Percentiles rank a stretch among this genome's conserved stretches.
These are phyloP conservation scores for Penicillium chermesinum DNA, from an alignment of 495 filamentous ascomycete species.

Conservation along the genomic window DNA sequence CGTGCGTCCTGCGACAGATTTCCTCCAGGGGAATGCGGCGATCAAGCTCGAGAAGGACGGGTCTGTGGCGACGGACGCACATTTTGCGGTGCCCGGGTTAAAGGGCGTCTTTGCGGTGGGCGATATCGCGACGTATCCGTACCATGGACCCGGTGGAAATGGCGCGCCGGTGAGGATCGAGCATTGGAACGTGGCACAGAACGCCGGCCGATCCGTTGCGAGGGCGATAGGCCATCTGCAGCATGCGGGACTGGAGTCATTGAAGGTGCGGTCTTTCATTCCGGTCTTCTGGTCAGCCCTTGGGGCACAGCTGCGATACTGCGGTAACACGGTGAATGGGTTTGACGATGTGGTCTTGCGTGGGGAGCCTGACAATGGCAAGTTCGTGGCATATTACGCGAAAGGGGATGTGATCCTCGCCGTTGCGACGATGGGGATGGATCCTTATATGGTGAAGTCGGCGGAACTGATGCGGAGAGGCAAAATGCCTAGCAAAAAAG, in stretches of 20 bases:
- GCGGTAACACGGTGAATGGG: constrained; percentile 73
- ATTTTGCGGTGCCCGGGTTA: constrained; percentile 67
- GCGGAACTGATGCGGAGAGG: constrained; percentile 81
- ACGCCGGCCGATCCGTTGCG: constrained; percentile 74
- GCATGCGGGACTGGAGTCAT: constrained; percentile 24
- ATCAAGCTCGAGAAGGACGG: constrained; percentile 72
- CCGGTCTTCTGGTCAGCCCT: constrained; percentile 96
- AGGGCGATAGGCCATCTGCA: constrained; percentile 59
- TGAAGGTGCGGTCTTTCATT: constrained; percentile 67
- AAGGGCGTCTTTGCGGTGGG: constrained; percentile 83
- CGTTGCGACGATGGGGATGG: constrained; percentile 83
- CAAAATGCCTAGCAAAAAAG: constrained; percentile 75
- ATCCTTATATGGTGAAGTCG: constrained; percentile 78
- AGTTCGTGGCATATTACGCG: constrained; percentile 84
- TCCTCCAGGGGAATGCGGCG: constrained; percentile 64
- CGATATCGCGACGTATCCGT: constrained; percentile 94
- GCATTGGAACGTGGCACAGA: constrained; percentile 98
- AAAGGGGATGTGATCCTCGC: constrained; percentile 88
- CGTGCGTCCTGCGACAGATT: constrained; percentile 80
- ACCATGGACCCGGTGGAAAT: constrained; percentile 79
- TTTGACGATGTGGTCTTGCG: constrained; percentile 79
- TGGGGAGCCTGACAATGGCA: constrained; percentile 72
- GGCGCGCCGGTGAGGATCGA: constrained; percentile 69
- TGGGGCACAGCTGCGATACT: constrained; percentile 84
- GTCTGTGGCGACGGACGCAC: constrained; percentile 69